Evolutionary conservation across 257 asterid species (phyloP), one percentile per base, ranked within the genome.

Genomic region (Ballota nigra): DNA sequence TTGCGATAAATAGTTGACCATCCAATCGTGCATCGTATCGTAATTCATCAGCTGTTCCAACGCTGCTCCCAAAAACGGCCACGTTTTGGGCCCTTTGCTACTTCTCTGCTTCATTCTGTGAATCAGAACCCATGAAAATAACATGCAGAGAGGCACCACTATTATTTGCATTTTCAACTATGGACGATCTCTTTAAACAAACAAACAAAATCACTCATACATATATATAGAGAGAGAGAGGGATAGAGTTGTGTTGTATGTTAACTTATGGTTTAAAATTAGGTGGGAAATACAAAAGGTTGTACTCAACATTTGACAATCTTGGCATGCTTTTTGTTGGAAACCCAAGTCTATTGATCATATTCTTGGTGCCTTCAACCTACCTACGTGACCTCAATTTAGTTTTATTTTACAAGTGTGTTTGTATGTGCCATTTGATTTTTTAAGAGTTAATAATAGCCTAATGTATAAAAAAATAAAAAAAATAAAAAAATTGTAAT

Each of bases 61-160:
- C 49, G 88, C 89, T 9, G 90, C 91, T 10, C 95, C 96, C 0
- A 87, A 18, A 8, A 87, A 58, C 8, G 96, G 96, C 97, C 96
- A 87, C 3, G 92, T 87, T 73, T 79, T 87, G 10, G 96, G 97
- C 3, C 94, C 95, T 63, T 64, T 80, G n/a, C 31, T n/a, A 6
- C 57, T 58, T 13, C 72, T 59, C 57, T 77, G 81, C 70, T 71
- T 77, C 52, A 77, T 2, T 72, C 78, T 71, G 62, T 71, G 31
- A 11, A 77, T 34, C 43, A 77, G 59, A 0, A 66, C 19, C 97
- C 77, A 77, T 58, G 77, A 69, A 47, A 66, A 10, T 20, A 77
- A 13, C 51, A 77, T 71, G 77, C 70, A 71, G 0, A 66, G 1
- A 49, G 52, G 9, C 55, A 51, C 20, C 1, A 10, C 0, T 47